These are phyloP conservation scores for Trapa bicornis DNA, from an alignment of 345 rosid genomes.

Conservation along the genomic window DNA sequence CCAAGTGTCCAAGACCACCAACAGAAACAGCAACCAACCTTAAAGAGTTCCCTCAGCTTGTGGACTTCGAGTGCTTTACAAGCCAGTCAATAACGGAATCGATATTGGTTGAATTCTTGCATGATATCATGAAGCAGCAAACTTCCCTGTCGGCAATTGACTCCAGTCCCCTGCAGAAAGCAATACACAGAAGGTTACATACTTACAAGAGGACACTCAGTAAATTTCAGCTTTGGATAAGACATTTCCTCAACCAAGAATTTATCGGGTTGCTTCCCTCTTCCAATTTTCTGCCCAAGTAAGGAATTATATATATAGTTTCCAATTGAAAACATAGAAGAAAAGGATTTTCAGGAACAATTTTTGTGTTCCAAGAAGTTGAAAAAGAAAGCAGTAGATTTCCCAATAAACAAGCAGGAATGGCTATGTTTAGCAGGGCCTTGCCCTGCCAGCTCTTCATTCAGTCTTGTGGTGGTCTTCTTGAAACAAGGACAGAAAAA, in stretches of 20 bases:
- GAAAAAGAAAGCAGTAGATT: not conserved
- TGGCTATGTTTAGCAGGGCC: not conserved
- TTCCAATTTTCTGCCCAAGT: too few relatives aligned
- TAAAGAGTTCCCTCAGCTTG: not conserved
- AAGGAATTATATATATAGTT: too few relatives aligned
- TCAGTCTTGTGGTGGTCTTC: not conserved
- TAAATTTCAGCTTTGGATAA: not conserved
- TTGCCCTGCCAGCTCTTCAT: not conserved
- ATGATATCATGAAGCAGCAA: slow-evolving; percentile 94
- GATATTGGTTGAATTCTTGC: slow-evolving; percentile 87
- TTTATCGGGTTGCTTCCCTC: too few relatives aligned
- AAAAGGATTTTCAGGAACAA: too few relatives aligned
- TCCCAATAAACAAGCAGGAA: not conserved
- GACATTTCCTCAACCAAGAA: too few relatives aligned
- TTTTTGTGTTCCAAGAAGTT: not conserved
- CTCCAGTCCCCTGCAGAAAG: slow-evolving; percentile 59
- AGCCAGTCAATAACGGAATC: slow-evolving; percentile 91
- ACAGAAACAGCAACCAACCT: not conserved
- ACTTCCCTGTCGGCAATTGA: slow-evolving; percentile 74
- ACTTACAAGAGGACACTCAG: not conserved
- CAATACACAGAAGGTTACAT: not conserved
- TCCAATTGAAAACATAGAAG: too few relatives aligned
- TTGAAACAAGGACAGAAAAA: not conserved
- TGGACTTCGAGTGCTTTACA: slow-evolving; percentile 65
- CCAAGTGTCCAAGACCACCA: not conserved